Evolutionary conservation across 2,329 filamentous ascomycete species (phyloP).

Genomic region (Emericellopsis cladophorae): DNA sequence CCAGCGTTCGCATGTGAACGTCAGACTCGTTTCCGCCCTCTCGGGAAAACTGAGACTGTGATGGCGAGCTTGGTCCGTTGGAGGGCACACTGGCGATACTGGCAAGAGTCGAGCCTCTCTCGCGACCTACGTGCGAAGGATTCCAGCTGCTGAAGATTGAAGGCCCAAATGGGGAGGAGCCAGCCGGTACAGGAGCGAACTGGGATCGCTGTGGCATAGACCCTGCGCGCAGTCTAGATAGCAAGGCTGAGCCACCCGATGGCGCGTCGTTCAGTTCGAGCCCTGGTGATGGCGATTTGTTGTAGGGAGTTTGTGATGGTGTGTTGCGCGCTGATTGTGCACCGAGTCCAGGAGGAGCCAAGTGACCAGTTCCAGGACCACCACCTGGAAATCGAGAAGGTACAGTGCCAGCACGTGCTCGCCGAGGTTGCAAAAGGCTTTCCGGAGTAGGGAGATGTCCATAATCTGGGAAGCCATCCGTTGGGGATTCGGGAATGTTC

Average conservation of each 20-base stretch:
- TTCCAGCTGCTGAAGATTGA: slow-evolving; percentile 89
- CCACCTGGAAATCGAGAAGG: slow-evolving; percentile 85
- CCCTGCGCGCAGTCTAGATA: slow-evolving; percentile 79
- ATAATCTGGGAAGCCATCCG: slow-evolving; percentile 90
- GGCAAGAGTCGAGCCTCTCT: slow-evolving; percentile 74
- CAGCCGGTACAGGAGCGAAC: slow-evolving; percentile 40
- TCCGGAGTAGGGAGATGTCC: slow-evolving; percentile 57
- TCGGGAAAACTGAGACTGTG: slow-evolving; percentile 73
- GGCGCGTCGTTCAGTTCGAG: slow-evolving; percentile 32
- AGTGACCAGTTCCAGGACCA: slow-evolving; percentile 46
- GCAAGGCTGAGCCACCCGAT: slow-evolving; percentile 54
- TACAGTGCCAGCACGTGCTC: slow-evolving; percentile 87
- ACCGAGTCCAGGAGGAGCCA: slow-evolving; percentile 42
- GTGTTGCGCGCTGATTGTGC: slow-evolving; percentile 76
- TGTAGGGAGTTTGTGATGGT: slow-evolving; percentile 75
- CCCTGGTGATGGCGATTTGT: slow-evolving; percentile 49
- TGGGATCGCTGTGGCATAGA: slow-evolving; percentile 86
- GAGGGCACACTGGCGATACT: slow-evolving; percentile 79
- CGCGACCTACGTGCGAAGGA: slow-evolving; percentile 49
- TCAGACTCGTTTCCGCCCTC: slow-evolving; percentile 79
- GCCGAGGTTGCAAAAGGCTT: slow-evolving; percentile 54
- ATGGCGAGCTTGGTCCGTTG: slow-evolving; percentile 78
- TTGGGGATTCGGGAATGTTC: slow-evolving; percentile 94
- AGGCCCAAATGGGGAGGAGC: slow-evolving; percentile 66
- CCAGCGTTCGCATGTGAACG: slow-evolving; percentile 77